Base-by-base conservation (phyloP, 192 early-diverging fungal genomes). In the Coemansia sp. region DNA sequence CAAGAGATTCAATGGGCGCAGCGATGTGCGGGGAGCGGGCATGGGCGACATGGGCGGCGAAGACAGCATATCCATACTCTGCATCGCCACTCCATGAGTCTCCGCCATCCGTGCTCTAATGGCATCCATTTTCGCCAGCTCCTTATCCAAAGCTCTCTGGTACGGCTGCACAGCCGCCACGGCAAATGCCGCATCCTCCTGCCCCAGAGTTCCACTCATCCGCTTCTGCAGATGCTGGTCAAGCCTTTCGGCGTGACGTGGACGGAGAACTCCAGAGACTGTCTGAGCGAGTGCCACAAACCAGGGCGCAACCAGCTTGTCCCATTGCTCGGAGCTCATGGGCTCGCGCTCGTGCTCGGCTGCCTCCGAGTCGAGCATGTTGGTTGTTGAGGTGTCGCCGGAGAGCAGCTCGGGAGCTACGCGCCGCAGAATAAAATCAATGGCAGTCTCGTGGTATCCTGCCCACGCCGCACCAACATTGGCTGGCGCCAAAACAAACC, bases 231-330 rank as follows among this genome's bases (percentile, higher is more conserved):
- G 3, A 13, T 46, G 41, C 32, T 22, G 33, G 18, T 46, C 30
- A 44, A 76, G 27, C 19, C 50, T 35, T 28, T 60, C 53, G 2
- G 72, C 72, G 20, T 76, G 72, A n/a, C 72, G 72, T 24, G 72
- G 72, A 0, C 72, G 56, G 19, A 76, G 27, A 1, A 76, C 51
- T 9, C 72, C 72, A 2, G 53, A 20, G 7, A 76, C 67, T 1
- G 67, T 76, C 38, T 76, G 66, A 8, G 46, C 47, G 30, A 76
- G 48, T 14, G 72, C 72, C 3, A 34, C 62, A 58, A 76, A 76
- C 72, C 72, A 75, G 1, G 65, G 59, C n/a, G 35, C 52, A 4
- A 45, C 68, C 4, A 36, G 18, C 1, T 47, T 25, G 22, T 64
- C 68, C 68, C 69, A 72, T 18, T 18, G 20, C 32, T 29, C 49